phyloP scores from a whole-genome alignment of 805 yeast species.

The Candida incommunis region DNA sequence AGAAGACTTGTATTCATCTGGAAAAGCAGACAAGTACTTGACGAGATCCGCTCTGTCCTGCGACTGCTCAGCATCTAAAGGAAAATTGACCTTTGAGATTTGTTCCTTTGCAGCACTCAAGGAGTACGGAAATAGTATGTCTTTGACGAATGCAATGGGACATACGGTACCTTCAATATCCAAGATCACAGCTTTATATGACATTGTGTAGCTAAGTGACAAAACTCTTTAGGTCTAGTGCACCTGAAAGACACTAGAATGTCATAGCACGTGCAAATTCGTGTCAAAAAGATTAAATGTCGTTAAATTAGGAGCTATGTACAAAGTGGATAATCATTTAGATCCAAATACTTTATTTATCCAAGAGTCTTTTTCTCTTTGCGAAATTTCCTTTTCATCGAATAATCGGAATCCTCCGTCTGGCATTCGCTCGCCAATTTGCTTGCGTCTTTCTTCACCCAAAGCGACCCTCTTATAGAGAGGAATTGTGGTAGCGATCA shows the following conservation, averaged over 20 bases:
- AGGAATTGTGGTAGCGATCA: conserved; percentile 16
- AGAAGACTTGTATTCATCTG: conserved; percentile 20
- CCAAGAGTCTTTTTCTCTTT: conserved; percentile 26
- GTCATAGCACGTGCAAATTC: too few relatives aligned
- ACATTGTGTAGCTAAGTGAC: too few relatives aligned
- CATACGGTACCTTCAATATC: conserved; percentile 93
- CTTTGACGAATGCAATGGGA: conserved; percentile 80
- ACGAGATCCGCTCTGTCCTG: conserved; percentile 11
- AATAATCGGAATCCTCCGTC: conserved; percentile 33
- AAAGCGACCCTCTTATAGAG: conserved; percentile 21
- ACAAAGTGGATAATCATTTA: background rate
- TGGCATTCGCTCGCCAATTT: conserved; percentile 30
- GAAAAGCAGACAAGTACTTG: conserved; percentile 32
- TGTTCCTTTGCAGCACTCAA: conserved; percentile 19
- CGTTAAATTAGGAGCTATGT: background rate
- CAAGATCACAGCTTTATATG: conserved; percentile 28
- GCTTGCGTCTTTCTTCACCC: conserved; percentile 30
- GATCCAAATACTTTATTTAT: conserved; percentile 29
- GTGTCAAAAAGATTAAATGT: too few relatives aligned
- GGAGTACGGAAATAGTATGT: conserved; percentile 60
- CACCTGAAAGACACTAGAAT: too few relatives aligned
- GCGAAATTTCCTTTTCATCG: conserved; percentile 27
- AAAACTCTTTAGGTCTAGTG: too few relatives aligned
- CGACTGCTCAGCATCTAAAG: too few relatives aligned
- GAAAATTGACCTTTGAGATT: conserved; percentile 12